Percentiles rank a stretch among this genome's conserved stretches.
phyloP scores from a whole-genome alignment of 495 filamentous ascomycete genomes.

The Aspergillus affinis region DNA sequence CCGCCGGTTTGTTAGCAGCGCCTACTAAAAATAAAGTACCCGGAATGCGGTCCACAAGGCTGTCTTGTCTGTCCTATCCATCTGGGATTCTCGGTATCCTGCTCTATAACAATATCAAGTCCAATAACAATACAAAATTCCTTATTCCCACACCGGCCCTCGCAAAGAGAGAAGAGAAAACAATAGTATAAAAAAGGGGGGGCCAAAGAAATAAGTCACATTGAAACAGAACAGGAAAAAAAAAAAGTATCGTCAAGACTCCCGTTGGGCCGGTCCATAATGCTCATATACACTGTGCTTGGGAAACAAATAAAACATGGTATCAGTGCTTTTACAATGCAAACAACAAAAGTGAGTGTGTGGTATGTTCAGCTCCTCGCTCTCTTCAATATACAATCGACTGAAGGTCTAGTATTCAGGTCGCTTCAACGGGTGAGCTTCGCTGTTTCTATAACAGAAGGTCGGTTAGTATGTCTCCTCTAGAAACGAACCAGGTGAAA shows the following conservation, averaged over 20 bases:
- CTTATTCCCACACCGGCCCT: constrained; percentile 10
- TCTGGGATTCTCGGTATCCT: background rate
- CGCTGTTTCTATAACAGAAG: constrained; percentile 45
- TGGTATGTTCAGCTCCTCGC: background rate
- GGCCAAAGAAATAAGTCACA: background rate
- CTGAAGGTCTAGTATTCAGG: constrained; percentile 25
- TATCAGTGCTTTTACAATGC: constrained; percentile 6
- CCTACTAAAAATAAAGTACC: background rate
- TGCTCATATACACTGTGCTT: background rate
- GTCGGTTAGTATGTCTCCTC: constrained; percentile 16
- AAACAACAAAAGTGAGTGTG: background rate
- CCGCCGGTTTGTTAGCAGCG: background rate
- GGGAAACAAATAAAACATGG: background rate
- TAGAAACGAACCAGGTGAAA: background rate
- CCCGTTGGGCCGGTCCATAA: background rate
- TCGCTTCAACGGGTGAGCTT: constrained; percentile 54
- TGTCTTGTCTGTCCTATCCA: background rate
- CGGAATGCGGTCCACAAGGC: background rate
- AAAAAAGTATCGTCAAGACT: constrained; percentile 2
- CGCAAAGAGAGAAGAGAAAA: background rate
- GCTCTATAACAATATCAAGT: background rate
- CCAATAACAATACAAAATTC: background rate
- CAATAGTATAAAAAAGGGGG: constrained; percentile 2
- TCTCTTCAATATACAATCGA: background rate
- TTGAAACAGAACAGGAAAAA: constrained; percentile 2